Percentiles rank a stretch among this genome's conserved stretches.
Evolutionary conservation across 768 basidiomycete species (phyloP).

Genomic region (Leccinum longicurvipes): DNA sequence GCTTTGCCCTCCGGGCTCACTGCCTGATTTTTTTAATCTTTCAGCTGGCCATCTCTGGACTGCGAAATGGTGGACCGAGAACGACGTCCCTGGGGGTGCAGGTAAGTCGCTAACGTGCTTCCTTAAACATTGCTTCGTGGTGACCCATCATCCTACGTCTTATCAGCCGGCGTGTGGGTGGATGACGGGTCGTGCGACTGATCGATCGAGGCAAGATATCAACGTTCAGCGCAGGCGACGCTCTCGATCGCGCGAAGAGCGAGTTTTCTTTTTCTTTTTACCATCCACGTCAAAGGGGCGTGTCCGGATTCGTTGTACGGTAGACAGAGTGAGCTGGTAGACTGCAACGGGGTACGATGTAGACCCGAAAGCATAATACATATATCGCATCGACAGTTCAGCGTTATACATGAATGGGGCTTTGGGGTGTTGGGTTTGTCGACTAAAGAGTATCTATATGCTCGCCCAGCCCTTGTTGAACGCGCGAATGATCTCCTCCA

Average conservation of each 20-base stretch:
- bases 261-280: background rate
- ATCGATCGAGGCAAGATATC: background rate
- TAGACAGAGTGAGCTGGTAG: background rate
- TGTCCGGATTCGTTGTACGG: background rate
- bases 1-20: background rate
- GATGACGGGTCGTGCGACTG: slow-evolving; percentile 33
- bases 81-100: slow-evolving; percentile 33
- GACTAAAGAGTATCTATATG: no score
- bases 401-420: background rate
- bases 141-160: background rate
- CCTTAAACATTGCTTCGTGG: no score
- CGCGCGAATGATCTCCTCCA: no score
- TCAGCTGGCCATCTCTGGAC: slow-evolving; percentile 47
- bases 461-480: no score
- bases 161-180: slow-evolving; percentile 31
- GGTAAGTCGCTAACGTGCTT: slow-evolving; percentile 5
- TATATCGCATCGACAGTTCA: background rate
- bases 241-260: background rate
- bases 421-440: background rate
- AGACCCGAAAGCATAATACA: background rate
- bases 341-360: background rate
- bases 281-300: background rate
- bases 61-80: slow-evolving; percentile 50
- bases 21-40: background rate
- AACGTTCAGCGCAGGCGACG: no score